Percentiles rank a stretch among this genome's conserved stretches.
These are phyloP conservation scores for Leccinellum albellum DNA, from an alignment of 768 basidiomycete species.

Conservation along the genomic window DNA sequence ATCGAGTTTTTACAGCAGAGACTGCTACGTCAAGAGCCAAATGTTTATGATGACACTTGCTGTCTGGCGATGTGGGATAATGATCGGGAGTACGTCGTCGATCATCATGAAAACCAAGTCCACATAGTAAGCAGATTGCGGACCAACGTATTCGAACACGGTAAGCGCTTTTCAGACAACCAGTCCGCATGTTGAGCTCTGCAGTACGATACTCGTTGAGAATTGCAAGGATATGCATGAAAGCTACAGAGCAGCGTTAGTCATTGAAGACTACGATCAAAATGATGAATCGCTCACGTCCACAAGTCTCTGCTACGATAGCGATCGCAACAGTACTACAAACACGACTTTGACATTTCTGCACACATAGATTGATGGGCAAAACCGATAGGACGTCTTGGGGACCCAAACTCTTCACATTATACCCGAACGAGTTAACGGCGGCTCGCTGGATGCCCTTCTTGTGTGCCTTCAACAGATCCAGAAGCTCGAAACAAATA, in stretches of 20 bases:
- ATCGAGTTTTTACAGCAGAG: constrained; percentile 98
- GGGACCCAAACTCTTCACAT: constrained; percentile 98
- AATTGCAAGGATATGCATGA: constrained; percentile 98
- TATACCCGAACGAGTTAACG: constrained; percentile 99
- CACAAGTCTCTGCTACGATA: constrained; percentile 91
- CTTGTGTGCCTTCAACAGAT: constrained; percentile 97
- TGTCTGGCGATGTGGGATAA: constrained; percentile 97
- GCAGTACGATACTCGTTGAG: constrained; percentile 98
- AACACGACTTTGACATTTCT: constrained; percentile 98
- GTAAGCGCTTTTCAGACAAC: constrained; percentile 97
- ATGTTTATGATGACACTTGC: constrained; percentile 97
- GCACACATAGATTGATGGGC: constrained; percentile 93
- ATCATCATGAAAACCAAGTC: constrained; percentile 98
- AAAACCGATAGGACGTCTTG: constrained; percentile 96
- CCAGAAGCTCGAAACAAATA: constrained; percentile 97
- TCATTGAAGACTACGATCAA: background rate
- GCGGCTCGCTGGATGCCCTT: constrained; percentile 98
- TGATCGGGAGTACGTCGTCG: constrained; percentile 96
- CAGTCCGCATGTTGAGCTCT: constrained; percentile 97
- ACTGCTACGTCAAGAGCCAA: constrained; percentile 92
- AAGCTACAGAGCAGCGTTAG: constrained; percentile 46
- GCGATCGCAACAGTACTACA: constrained; percentile 98
- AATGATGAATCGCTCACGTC: constrained; percentile 43
- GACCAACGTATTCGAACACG: constrained; percentile 98
- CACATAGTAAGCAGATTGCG: constrained; percentile 93